Evolutionary conservation across 1,139 yeast genomes (phyloP), one percentile per base, ranked within the genome.

Genomic region (Zhuliangozyma blackwelliae): DNA sequence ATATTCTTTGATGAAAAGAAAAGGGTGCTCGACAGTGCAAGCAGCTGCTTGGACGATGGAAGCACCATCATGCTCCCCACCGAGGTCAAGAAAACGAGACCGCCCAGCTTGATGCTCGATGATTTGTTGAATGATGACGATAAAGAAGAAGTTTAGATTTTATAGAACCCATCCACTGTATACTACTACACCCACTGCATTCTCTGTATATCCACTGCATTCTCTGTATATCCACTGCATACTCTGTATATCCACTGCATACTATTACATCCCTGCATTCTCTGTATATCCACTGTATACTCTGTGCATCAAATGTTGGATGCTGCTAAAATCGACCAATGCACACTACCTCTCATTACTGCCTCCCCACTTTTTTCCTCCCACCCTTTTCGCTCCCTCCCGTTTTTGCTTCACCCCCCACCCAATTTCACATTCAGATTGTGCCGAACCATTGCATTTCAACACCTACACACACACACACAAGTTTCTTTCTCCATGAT

Each of bases 61-160:
- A 25, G 34, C 12, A 16, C 29, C 10, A 20, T 33, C 7, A 2
- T 33, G 35, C 13, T 40, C 44, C 27, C 12, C 27, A 7, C 4
- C 29, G 31, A 16, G 21, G 23, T 8, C 32, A 28, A 10, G 10
- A 19, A 16, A 25, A 39, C 42, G 25, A 41, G 67, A 38, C 64
- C 67, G 0, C 68, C 68, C 10, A 59, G 65, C 41, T 55, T 58
- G 41, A 51, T 51, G 35, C 51, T 63, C 39, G 65, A 63, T 28
- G 65, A 62, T 32, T 50, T 53, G 16, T 40, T 53, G 16, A 51
- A 43, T 35, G 26, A 13, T 23, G 25, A 26, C 11, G 12, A 21
- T 7, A 28, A 11, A n/a, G 25, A 26, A 3, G 32, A 21, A 10
- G 16, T 22, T 10, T 22, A 22, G 23, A 22, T 7, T 22, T 22